phyloP scores from a whole-genome alignment of 768 basidiomycete genomes.

The Amanita fuliginea region DNA sequence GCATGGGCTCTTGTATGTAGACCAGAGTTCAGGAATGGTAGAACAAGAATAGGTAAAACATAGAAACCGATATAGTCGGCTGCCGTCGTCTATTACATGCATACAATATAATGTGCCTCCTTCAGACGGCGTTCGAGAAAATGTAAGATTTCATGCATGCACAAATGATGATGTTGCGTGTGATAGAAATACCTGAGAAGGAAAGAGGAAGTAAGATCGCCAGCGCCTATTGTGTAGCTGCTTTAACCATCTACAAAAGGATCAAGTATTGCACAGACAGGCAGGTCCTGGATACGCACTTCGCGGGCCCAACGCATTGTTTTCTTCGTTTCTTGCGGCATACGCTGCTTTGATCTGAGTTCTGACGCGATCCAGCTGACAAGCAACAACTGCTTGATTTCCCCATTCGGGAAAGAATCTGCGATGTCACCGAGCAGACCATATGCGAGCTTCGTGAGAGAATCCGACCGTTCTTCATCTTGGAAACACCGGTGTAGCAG shows the following conservation, averaged over 20 bases:
- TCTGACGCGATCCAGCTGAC: slow-evolving; percentile 71
- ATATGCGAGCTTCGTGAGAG: slow-evolving; percentile 60
- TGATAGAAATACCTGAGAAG: slow-evolving; percentile 15
- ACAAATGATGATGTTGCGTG: slow-evolving; percentile 15
- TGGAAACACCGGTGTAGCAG: slow-evolving; percentile 65
- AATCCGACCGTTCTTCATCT: slow-evolving; percentile 80
- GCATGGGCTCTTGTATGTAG: neutral
- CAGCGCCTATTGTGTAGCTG: slow-evolving; percentile 56
- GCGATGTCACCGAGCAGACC: slow-evolving; percentile 93
- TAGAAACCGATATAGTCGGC: slow-evolving; percentile 5
- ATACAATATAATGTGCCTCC: slow-evolving; percentile 51
- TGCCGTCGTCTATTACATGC: slow-evolving; percentile 46
- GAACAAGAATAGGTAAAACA: neutral
- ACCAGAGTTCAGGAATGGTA: neutral
- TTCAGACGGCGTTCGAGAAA: slow-evolving; percentile 49
- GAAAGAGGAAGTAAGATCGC: slow-evolving; percentile 13
- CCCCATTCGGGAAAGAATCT: slow-evolving; percentile 71
- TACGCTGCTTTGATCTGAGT: slow-evolving; percentile 62
- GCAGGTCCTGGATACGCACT: slow-evolving; percentile 31
- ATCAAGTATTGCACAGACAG: slow-evolving; percentile 2
- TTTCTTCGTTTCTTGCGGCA: slow-evolving; percentile 73
- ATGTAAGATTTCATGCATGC: slow-evolving; percentile 42
- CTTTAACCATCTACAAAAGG: slow-evolving; percentile 58
- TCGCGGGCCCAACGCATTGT: slow-evolving; percentile 91
- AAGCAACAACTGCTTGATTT: slow-evolving; percentile 72